A percentile compares a stretch with the other conserved stretches of the same genome.
phyloP scores from a whole-genome alignment of 306 rosid species.

The Trichosanthes cucumerina region DNA sequence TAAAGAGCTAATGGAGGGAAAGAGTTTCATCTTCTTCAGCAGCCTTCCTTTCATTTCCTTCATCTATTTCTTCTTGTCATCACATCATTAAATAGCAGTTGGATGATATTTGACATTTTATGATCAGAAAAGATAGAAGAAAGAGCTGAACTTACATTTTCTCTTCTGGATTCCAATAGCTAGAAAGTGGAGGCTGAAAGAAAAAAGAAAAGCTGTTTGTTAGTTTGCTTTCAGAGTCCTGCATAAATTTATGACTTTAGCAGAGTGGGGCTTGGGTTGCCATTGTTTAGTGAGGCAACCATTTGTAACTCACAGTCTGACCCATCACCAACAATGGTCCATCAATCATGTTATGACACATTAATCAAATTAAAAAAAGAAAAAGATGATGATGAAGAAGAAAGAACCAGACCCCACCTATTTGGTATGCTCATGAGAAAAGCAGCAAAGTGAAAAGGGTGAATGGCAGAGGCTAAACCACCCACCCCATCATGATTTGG shows the following conservation, averaged over 20 bases:
- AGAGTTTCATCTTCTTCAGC: conserved; percentile 47
- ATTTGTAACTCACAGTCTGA: conserved; percentile 19
- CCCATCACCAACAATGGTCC: conserved; percentile 62
- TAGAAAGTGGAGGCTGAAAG: conserved; percentile 10
- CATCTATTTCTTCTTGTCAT: conserved; percentile 16
- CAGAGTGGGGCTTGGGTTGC: conserved; percentile 5
- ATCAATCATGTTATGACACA: conserved; percentile 36
- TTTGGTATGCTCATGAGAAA: not conserved
- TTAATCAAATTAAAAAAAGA: not conserved
- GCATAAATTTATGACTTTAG: conserved; percentile 8
- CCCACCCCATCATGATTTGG: conserved; percentile 8
- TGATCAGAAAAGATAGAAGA: not conserved
- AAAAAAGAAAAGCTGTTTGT: not conserved
- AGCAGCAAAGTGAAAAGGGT: conserved; percentile 7
- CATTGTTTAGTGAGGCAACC: conserved; percentile 5
- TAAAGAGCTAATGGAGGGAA: conserved; percentile 36
- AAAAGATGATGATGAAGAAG: not conserved
- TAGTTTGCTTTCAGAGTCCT: conserved; percentile 6
- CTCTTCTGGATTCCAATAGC: conserved; percentile 2
- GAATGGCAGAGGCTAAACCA: conserved; percentile 1
- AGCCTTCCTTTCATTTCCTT: conserved; percentile 47
- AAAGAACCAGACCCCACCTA: conserved; percentile 3
- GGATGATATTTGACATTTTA: not conserved
- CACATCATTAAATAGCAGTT: conserved; percentile 27
- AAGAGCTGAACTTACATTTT: not conserved